Conservation (phyloP, 1,139 yeast genomes). For the Meyerozyma guilliermondii region DNA sequence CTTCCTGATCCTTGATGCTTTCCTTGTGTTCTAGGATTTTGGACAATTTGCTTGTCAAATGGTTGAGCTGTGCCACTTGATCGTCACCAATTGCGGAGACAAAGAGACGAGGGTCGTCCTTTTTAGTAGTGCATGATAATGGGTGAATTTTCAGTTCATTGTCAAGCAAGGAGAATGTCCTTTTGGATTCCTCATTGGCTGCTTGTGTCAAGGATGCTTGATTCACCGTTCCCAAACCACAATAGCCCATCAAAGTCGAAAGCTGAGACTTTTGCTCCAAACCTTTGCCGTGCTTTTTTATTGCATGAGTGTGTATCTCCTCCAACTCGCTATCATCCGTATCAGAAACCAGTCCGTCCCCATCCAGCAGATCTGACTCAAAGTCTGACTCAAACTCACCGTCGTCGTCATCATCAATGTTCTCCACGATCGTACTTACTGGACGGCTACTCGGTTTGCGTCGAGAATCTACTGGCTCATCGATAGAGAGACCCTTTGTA, state of each 20-base stretch:
- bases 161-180: constrained; percentile 28
- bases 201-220: constrained; percentile 15
- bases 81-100: constrained; percentile 55
- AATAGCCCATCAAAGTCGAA: constrained; percentile 30
- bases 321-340: constrained; percentile 12
- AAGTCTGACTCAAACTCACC: background rate
- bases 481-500: background rate
- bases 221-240: constrained; percentile 20
- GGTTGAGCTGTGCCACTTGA: constrained; percentile 48
- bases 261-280: constrained; percentile 14
- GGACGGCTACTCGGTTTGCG: constrained; percentile 1
- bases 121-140: constrained; percentile 17
- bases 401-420: background rate
- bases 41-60: constrained; percentile 39
- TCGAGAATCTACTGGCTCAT: background rate
- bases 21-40: constrained; percentile 17
- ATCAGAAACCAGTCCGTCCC: constrained; percentile 5
- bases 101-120: constrained; percentile 11
- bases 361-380: background rate
- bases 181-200: constrained; percentile 31
- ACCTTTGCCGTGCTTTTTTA: constrained; percentile 15
- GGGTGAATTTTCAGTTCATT: constrained; percentile 19
- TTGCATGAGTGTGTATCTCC: constrained; percentile 22
- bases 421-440: constrained; percentile 9
- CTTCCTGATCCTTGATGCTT: constrained; percentile 14